Percentiles rank a stretch among this genome's conserved stretches.
Evolutionary conservation across 2,329 filamentous ascomycete genomes (phyloP).

Genomic region (Epichloe uncinata): DNA sequence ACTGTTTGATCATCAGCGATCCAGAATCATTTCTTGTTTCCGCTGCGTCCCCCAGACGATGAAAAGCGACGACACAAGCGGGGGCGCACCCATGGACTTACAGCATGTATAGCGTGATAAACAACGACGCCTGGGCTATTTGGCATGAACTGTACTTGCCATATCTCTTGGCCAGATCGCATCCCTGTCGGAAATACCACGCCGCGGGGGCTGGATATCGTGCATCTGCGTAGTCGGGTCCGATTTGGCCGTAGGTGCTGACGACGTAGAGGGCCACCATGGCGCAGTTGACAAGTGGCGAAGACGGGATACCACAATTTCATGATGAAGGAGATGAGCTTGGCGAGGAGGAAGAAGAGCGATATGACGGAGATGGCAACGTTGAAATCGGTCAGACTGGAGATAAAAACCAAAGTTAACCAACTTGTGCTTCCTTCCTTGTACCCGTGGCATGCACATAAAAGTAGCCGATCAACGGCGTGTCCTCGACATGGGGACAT

Average conservation of each 20-base stretch:
- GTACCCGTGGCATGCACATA: too few species aligned
- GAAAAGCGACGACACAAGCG: neutral
- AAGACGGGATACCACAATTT: conserved; percentile 57
- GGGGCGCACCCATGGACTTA: conserved; percentile 27
- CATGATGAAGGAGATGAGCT: conserved; percentile 57
- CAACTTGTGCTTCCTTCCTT: neutral
- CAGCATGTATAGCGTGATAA: conserved; percentile 53
- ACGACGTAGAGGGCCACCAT: conserved; percentile 50
- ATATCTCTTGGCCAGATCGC: conserved; percentile 43
- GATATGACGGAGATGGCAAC: conserved; percentile 63
- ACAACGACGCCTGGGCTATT: conserved; percentile 56
- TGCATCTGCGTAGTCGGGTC: conserved; percentile 58
- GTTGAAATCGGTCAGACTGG: conserved; percentile 61
- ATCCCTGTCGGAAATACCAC: conserved; percentile 66
- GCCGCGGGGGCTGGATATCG: conserved; percentile 46
- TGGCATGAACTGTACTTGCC: conserved; percentile 45
- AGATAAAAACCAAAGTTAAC: neutral
- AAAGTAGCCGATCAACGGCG: neutral
- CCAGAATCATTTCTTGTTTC: neutral
- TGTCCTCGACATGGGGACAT: neutral
- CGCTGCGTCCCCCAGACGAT: neutral
- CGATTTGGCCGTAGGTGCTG: conserved; percentile 57
- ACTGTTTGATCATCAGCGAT: conserved; percentile 22
- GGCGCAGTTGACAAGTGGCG: conserved; percentile 43
- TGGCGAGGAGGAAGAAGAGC: conserved; percentile 62